Evolutionary conservation across 139 green algal genomes (phyloP), one percentile per base, ranked within the genome.

Genomic region (Bryopsis sp.): DNA sequence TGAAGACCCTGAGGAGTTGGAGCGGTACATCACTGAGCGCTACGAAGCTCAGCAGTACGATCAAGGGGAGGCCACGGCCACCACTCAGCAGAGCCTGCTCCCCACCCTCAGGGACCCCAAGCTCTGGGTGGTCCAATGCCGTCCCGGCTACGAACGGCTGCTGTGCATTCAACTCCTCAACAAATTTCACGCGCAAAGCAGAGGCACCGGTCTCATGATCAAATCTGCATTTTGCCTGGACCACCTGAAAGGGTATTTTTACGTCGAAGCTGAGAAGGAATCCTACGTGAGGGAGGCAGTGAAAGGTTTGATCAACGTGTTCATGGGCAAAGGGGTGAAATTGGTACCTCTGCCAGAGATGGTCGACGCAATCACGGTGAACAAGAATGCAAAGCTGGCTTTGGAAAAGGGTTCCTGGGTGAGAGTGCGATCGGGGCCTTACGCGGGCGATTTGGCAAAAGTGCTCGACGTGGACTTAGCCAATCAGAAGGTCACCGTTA

Each of bases 201-300:
- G 80, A 47, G 81, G 81, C 33, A 69, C 67, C n/a, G 83, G 86
- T 0, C 80, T 98, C 54, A 48, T 78, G 36, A 97, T 98, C 81
- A 90, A 93, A 70, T 89, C 83, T n/a, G 90, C 81, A n/a, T 79
- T 95, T 29, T 76, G 75, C 26, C 81, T 93, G 64, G 93, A 98
- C 76, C 85, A 97, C 71, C 73, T 98, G 24, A 93, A 95, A 82
- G 92, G 89, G 46, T 97, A 90, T 77, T 71, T 98, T 22, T 98
- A 98, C 70, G 81, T 98, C 2, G 93, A 98, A 78, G 91, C 93
- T 3, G 68, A 88, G 47, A 94, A 91, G 77, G 92, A 97, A 79
- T 75, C 78, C 0, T 82, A 97, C 63, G 93, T 97, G 43, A 82
- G 75, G 36, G 88, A 96, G 28, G 91, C 91, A 8, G 79, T 95